Evolutionary conservation across 1,284 basidiomycete genomes (phyloP), one percentile per base, ranked within the genome.

Genomic region (Spongispora temasekensis): DNA sequence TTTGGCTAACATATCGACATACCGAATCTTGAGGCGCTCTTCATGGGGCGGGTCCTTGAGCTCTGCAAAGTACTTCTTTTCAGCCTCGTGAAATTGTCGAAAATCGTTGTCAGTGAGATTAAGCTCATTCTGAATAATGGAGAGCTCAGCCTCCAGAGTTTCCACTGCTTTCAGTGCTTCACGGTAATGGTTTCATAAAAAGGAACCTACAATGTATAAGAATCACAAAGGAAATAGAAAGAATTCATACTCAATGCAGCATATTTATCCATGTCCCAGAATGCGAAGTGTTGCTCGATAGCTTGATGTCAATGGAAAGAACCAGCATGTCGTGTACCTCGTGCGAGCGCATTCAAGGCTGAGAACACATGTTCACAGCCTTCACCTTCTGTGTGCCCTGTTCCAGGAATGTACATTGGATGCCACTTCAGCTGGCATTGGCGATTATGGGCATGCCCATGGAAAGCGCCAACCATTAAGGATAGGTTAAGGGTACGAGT

Each of bases 231-330:
- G 17, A 12, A 21, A 48, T 15, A 34, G 12, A 51, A 34, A 19
- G 8, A 32, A 6, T 19, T 4, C 23, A 40, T 55, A 51, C 53
- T 56, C 19, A 59, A 19, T 3, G 10, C 5, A 1, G 53, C 54
- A 34, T 57, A 59, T 19, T 59, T 59, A 27, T 57, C 31, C 6
- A 12, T 17, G 23, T 59, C 23, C 58, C 58, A 59, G n/a, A 59
- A 59, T 0, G 4, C 19, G 5, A 59, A 59, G 13, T 59, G 35
- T 23, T 57, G 13, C 7, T 60, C n/a, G 12, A 46, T 46, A 4
- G 42, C 25, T 27, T 46, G 42, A 13, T 23, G 23, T 23, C 23
- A 23, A 13, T 46, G 23, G 23, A 46, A 46, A 23, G 42, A 19
- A 46, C 5, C 25, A 23, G 42, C 21, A 25, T 46, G 15, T 23